Base-by-base conservation (phyloP, 1,284 basidiomycete genomes). In the Takashimella koratensis region DNA sequence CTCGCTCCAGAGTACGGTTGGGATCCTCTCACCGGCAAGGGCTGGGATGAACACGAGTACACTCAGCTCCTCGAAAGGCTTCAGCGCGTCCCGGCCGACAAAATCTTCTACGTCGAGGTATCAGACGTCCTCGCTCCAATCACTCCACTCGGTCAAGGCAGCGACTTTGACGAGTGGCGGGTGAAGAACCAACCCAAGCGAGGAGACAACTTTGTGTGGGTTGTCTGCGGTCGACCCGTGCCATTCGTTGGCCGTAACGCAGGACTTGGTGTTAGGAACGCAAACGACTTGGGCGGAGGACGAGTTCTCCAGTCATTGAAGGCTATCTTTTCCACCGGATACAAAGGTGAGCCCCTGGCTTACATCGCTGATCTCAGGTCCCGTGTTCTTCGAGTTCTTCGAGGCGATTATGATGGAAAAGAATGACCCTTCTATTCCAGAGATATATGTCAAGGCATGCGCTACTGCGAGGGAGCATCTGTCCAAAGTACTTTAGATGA, bases 81-180 rank as follows among this genome's bases (percentile, higher is more conserved):
- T 13, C 36, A 42, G 10, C 39, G 43, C 4, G 3, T 61, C 12
- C 57, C 53, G 13, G 46, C 42, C 13, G 54, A 56, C 19, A 53
- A 53, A 39, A 61, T 61, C 45, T 49, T 46, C 48, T 57, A 47
- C 23, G n/a, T 58, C 40, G 59, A 61, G 41, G 51, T 61, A 23
- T 61, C 59, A 16, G 59, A 61, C 45, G 53, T 59, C 26, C 4
- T 48, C 45, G 5, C 20, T 20, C 46, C 52, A 4, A 19, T 19
- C 20, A 12, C 24, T 5, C 53, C 49, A 4, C 26, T 47, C 12
- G 12, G 19, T 20, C 8, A 45, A 27, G 51, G 54, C 10, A 30
- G 25, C 27, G 25, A 6, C 12, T 51, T 45, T 36, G 55, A 57
- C 39, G 54, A 19, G 2, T 51, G 47, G 42, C 21, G 23, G 2